Evolutionary conservation across 2,329 filamentous ascomycete species (phyloP), one percentile per base, ranked within the genome.

Genomic region (Coniochaeta hoffmannii): DNA sequence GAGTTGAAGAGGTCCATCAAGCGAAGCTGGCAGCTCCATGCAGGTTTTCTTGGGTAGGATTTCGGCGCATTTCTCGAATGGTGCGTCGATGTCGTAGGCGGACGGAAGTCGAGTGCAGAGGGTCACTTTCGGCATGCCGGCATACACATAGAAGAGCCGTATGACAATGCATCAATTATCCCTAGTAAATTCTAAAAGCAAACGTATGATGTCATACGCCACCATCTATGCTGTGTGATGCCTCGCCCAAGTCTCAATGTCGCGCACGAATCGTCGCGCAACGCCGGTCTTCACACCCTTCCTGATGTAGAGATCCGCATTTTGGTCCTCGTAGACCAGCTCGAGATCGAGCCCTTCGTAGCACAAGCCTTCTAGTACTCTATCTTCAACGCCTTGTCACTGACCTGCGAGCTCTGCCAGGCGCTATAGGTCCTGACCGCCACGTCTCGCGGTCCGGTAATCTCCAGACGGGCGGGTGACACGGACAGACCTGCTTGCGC

Each of bases 121-220:
- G 34, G 15, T 36, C 34, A 36, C 15, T 36, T 36, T 53, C 57
- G 64, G 52, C 57, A 67, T 60, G 60, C 62, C 53, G 64, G 63
- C 10, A 32, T 54, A 30, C 15, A 26, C 28, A 51, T 57, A 24
- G 19, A 44, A 51, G 1, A 57, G 38, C 38, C 41, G 26, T 50
- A 34, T 5, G 19, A 53, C 7, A 41, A 28, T 19, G 30, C 9
- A 11, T 24, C 17, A 30, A 14, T 17, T 41, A 14, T 22, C n/a
- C 24, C 46, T 34, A 32, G 35, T 17, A 34, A 32, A 6, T 22
- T 8, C 24, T 49, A 32, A 12, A 19, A 31, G 15, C 22, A 32
- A 17, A 50, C 15, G 34, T 36, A 7, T 36, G 34, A n/a, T 36
- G 34, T 11, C 34, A 7, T 36, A n/a, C 9, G 34, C 34, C 34